Percentiles rank a stretch among this genome's conserved stretches.
These are phyloP conservation scores for Emergomyces orientalis DNA, from an alignment of 2,329 filamentous ascomycete species.

Conservation along the genomic window DNA sequence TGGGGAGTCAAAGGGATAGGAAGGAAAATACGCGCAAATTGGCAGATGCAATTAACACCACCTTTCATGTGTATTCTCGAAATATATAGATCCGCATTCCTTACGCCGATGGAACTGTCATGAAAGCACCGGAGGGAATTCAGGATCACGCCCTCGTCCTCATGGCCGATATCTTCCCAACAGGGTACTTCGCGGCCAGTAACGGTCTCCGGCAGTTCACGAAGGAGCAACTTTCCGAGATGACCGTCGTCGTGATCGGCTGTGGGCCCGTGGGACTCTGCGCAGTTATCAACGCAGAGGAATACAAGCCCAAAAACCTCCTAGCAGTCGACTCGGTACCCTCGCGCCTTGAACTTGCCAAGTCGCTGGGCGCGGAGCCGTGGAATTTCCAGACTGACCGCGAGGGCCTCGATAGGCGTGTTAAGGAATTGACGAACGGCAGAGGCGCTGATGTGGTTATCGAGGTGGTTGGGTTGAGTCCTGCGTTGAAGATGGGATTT, in stretches of 20 bases:
- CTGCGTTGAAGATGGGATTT: conserved; percentile 60
- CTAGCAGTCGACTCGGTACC: conserved; percentile 73
- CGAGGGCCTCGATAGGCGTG: conserved; percentile 55
- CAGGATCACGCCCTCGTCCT: conserved; percentile 67
- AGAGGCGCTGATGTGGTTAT: conserved; percentile 79
- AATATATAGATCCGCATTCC: conserved; percentile 56
- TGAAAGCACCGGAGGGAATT: conserved; percentile 62
- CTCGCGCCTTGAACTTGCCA: conserved; percentile 63
- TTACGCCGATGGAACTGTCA: conserved; percentile 68
- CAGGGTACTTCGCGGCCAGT: conserved; percentile 68
- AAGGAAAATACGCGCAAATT: neutral
- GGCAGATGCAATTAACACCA: neutral
- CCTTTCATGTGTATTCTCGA: neutral
- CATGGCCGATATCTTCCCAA: conserved; percentile 91
- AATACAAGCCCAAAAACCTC: conserved; percentile 63
- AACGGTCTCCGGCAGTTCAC: conserved; percentile 63
- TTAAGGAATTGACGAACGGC: conserved; percentile 66
- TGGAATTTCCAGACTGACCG: conserved; percentile 65
- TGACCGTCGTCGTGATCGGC: conserved; percentile 69
- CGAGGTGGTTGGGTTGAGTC: conserved; percentile 63
- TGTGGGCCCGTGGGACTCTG: conserved; percentile 82
- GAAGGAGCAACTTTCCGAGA: conserved; percentile 50
- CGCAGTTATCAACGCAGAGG: conserved; percentile 66
- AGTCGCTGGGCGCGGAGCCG: conserved; percentile 66
- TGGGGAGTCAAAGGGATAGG: neutral